Percentiles rank a stretch among this genome's conserved stretches.
phyloP scores from a whole-genome alignment of 2,329 filamentous ascomycete genomes.

The Verticillium nubilum region DNA sequence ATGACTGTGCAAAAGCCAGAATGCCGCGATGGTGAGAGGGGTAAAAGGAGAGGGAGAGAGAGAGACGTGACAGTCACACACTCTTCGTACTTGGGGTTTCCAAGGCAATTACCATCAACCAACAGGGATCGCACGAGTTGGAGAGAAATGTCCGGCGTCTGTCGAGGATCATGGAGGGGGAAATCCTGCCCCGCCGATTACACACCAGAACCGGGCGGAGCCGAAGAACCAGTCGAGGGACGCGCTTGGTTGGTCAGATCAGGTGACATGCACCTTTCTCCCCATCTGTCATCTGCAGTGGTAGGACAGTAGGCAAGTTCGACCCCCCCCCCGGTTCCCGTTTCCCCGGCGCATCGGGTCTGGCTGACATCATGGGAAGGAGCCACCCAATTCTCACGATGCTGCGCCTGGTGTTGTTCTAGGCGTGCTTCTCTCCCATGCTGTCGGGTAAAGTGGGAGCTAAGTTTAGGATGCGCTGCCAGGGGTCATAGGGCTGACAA shows the following conservation, averaged over 20 bases:
- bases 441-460: neutral
- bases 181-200: neutral
- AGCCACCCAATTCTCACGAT: neutral
- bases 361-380: neutral
- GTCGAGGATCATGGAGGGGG: neutral
- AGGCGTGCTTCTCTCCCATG: neutral
- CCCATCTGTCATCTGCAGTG: neutral
- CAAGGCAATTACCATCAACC: neutral
- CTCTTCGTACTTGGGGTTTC: neutral
- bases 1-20: neutral
- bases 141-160: neutral
- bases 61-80: neutral
- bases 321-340: neutral
- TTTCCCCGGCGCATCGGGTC: neutral
- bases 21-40: neutral
- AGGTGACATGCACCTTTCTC: neutral
- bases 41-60: neutral
- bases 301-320: neutral
- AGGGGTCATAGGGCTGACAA: neutral
- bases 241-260: neutral
- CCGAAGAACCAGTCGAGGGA: neutral
- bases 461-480: neutral
- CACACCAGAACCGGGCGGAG: neutral
- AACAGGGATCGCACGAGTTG: neutral
- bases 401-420: neutral